Evolutionary conservation across 768 basidiomycete genomes (phyloP), one percentile per base, ranked within the genome.

Genomic region (Serpula lacrymans): DNA sequence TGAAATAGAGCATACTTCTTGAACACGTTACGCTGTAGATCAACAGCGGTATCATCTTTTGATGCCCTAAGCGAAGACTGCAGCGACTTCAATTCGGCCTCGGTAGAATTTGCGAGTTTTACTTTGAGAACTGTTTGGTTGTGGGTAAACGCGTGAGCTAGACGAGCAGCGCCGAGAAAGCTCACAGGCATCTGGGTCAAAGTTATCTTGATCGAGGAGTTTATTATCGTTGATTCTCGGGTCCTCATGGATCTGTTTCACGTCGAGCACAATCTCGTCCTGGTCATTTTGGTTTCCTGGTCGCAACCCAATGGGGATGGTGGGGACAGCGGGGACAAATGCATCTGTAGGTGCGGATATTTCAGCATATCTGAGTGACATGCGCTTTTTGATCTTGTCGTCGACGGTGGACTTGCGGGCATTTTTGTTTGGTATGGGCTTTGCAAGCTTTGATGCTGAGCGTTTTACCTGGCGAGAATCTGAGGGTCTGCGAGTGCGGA

Each of bases 381-480:
- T 85, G 56, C 94, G 86, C 65, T 91, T 91, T 77, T 91, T 92
- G 64, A 96, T 92, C 69, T 88, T 91, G 74, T 94, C 94, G 60
- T 92, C 75, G 45, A 82, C 74, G 41, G 62, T 45, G 6, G 64
- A 64, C 16, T 57, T 81, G 57, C 73, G 70, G 4, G 63, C 63
- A 57, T 74, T 72, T 51, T 69, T 51, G 7, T 37, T 46, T 4
- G 62, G 45, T 17, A 22, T 22, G 17, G 27, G 24, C 48, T 60
- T 64, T 48, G 58, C 42, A 34, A 64, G 58, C 48, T 54, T 65
- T 2, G 62, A 55, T n/a, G 39, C 46, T 34, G 54, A 36, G 6
- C 58, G 42, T 49, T 69, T 74, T 2, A 61, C 39, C 11, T 56
- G 50, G 41, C 60, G 61, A 17, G 59, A 47, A 1, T 70, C 71